phyloP scores from a whole-genome alignment of 2,329 filamentous ascomycete genomes.

The Scedosporium boydii region DNA sequence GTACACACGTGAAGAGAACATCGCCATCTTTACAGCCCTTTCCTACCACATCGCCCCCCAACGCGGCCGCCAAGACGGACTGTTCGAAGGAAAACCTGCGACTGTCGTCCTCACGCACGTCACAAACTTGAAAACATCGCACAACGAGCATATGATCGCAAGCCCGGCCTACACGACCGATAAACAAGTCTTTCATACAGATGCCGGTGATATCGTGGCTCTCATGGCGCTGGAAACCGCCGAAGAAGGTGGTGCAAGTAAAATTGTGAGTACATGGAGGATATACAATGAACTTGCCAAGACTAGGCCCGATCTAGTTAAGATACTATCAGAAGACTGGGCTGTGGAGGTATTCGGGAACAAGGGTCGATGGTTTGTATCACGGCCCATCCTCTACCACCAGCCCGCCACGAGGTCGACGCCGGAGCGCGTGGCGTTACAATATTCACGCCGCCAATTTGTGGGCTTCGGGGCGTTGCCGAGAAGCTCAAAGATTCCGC shows the following conservation, averaged over 20 bases:
- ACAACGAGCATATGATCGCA: constrained; percentile 1
- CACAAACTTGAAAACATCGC: constrained; percentile 41
- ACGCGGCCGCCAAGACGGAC: constrained; percentile 46
- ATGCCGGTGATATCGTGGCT: constrained; percentile 43
- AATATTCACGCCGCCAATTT: constrained; percentile 30
- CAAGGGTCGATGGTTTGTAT: constrained; percentile 32
- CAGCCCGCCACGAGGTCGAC: constrained; percentile 33
- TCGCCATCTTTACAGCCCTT: constrained; percentile 51
- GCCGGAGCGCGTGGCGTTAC: constrained; percentile 47
- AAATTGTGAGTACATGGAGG: constrained; percentile 41
- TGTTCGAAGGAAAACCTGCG: constrained; percentile 31
- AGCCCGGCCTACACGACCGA: constrained; percentile 11
- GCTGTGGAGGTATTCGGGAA: constrained; percentile 12
- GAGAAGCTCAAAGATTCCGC: constrained; percentile 42
- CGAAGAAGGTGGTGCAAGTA: constrained; percentile 39
- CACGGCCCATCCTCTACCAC: constrained; percentile 46
- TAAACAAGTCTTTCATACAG: constrained; percentile 51
- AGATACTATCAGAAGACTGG: constrained; percentile 32
- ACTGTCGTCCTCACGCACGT: constrained; percentile 49
- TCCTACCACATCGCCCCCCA: constrained; percentile 46
- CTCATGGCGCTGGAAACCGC: constrained; percentile 43
- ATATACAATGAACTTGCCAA: constrained; percentile 52
- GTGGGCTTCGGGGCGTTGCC: constrained; percentile 21
- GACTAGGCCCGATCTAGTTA: constrained; percentile 47
- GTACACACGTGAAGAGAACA: constrained; percentile 45